Conservation (phyloP, 768 basidiomycete species). For the Crepidotus variabilis region DNA sequence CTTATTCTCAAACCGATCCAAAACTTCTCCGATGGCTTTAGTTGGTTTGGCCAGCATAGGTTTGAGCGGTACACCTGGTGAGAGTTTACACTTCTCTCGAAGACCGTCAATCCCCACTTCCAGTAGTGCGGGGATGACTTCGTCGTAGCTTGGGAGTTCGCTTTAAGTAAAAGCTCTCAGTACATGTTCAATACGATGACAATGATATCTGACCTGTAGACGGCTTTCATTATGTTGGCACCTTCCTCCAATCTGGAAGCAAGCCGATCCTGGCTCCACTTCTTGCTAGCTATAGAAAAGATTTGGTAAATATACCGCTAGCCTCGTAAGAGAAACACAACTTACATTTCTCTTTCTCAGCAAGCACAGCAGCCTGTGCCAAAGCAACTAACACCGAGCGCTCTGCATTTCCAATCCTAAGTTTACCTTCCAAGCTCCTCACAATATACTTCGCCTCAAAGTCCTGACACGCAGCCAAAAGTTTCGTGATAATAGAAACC, state of each 20-base stretch:
- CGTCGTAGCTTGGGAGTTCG: conserved; percentile 90
- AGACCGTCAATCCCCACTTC: conserved; percentile 71
- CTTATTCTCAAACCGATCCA: conserved; percentile 95
- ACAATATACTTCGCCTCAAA: conserved; percentile 96
- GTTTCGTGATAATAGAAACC: conserved; percentile 89
- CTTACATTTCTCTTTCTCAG: conserved; percentile 65
- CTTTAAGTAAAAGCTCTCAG: conserved; percentile 32
- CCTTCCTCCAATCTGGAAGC: conserved; percentile 72
- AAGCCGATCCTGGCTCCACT: conserved; percentile 72
- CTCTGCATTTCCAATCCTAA: conserved; percentile 96
- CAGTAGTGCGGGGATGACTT: conserved; percentile 87
- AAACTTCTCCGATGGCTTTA: conserved; percentile 96
- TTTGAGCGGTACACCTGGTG: conserved; percentile 94
- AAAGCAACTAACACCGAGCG: conserved; percentile 93
- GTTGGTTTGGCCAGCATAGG: conserved; percentile 99
- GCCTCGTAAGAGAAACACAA: neutral
- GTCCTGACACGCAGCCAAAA: conserved; percentile 89
- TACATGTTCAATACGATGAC: neutral
- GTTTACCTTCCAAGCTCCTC: conserved; percentile 92
- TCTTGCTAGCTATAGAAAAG: conserved; percentile 55
- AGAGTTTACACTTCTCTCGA: conserved; percentile 77
- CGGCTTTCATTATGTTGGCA: conserved; percentile 74
- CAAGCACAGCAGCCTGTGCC: conserved; percentile 85
- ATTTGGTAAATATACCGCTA: neutral
- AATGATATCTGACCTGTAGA: conserved; percentile 73